A percentile compares a stretch with the other conserved stretches of the same genome.
Conservation (phyloP, 1,139 yeast species). For the Spencermartinsiella ligniputridi region DNA sequence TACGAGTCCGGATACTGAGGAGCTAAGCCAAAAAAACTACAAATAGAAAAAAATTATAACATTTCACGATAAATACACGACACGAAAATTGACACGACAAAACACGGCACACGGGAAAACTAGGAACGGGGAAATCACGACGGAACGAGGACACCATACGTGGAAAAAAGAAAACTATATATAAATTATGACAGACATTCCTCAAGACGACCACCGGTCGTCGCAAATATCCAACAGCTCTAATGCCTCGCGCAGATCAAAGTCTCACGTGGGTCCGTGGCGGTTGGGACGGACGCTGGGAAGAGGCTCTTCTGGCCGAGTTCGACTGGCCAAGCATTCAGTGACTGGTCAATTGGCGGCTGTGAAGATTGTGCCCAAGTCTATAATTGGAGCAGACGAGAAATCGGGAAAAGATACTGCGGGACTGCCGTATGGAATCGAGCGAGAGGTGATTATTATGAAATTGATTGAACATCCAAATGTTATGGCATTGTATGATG, state of each 20-base stretch:
- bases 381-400: conserved; percentile 49
- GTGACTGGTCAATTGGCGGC: conserved; percentile 90
- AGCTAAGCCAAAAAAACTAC: too few species aligned
- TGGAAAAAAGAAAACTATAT: too few species aligned
- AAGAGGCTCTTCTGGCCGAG: conserved; percentile 93
- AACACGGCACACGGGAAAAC: too few species aligned
- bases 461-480: conserved; percentile 89
- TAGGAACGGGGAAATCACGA: too few species aligned
- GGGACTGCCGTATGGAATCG: conserved; percentile 86
- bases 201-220: conserved; percentile 59
- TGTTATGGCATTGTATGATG: conserved; percentile 93
- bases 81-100: too few species aligned
- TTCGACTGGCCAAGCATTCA: conserved; percentile 81
- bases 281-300: conserved; percentile 91
- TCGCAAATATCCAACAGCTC: conserved; percentile 58
- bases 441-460: conserved; percentile 90
- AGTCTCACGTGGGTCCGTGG: conserved; percentile 94
- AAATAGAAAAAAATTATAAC: too few species aligned
- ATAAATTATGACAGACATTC: too few species aligned
- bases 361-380: conserved; percentile 91
- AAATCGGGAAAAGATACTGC: conserved; percentile 44
- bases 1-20: neutral
- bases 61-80: too few species aligned
- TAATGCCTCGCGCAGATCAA: conserved; percentile 47
- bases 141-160: too few species aligned